These are phyloP conservation scores for Tulasnella sp. DNA, from an alignment of 768 basidiomycete genomes.

Conservation along the genomic window DNA sequence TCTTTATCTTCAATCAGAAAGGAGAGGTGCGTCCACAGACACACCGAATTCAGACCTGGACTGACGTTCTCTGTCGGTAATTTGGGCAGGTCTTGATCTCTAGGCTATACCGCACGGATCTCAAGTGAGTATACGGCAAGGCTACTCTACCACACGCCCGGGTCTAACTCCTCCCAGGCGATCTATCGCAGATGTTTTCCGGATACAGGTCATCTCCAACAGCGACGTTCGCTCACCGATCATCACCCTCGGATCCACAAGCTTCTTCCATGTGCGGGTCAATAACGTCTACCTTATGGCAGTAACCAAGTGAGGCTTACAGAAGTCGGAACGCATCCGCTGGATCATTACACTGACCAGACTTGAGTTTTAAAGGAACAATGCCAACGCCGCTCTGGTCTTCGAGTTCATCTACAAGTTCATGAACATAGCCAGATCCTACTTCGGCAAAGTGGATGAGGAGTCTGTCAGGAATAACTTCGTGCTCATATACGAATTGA, in stretches of 20 bases:
- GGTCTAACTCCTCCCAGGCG: conserved; percentile 42
- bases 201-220: conserved; percentile 97
- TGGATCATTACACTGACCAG: not conserved
- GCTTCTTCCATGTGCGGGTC: conserved; percentile 95
- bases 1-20: conserved; percentile 99
- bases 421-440: conserved; percentile 85
- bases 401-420: conserved; percentile 98
- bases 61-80: not conserved
- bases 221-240: conserved; percentile 95
- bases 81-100: conserved; percentile 78
- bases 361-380: conserved; percentile 47
- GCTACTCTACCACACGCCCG: not conserved
- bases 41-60: not conserved
- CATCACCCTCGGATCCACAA: conserved; percentile 93
- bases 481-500: conserved; percentile 92
- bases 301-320: conserved; percentile 73
- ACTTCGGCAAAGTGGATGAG: conserved; percentile 98
- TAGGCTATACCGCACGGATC: conserved; percentile 87
- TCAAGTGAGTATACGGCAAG: conserved; percentile 56
- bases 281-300: conserved; percentile 95
- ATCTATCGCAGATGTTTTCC: conserved; percentile 93
- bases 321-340: not conserved
- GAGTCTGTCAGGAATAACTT: conserved; percentile 99
- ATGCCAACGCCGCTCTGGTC: conserved; percentile 93
- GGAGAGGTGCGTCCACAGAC: conserved; percentile 64